A percentile compares a stretch with the other conserved stretches of the same genome.
Conservation (phyloP, 345 rosid species). For the Melaleuca alternifolia region DNA sequence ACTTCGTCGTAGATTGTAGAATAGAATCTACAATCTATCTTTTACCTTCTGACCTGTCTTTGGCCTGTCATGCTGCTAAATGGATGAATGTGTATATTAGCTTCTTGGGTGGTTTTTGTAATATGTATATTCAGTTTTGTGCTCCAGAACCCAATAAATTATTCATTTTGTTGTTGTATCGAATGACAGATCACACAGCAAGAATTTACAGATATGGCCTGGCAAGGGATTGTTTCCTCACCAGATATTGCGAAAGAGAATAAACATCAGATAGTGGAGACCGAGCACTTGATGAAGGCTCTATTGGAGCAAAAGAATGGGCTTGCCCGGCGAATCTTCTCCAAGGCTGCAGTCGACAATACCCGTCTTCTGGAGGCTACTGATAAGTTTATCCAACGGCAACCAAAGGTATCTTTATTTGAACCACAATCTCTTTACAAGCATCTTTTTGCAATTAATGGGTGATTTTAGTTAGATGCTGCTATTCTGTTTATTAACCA, state of each 20-base stretch:
- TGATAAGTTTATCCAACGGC: conserved; percentile 81
- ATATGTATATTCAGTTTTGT: background rate
- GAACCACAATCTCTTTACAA: background rate
- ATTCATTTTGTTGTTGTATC: background rate
- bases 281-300: conserved; percentile 93
- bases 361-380: conserved; percentile 86
- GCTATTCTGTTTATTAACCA: background rate
- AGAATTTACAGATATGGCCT: conserved; percentile 97
- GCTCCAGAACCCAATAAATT: background rate
- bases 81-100: background rate
- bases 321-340: conserved; percentile 85
- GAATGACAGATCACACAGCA: conserved; percentile 71
- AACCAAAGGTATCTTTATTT: conserved; percentile 61
- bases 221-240: conserved; percentile 95
- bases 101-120: background rate
- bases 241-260: conserved; percentile 94
- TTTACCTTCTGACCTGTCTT: too few relatives aligned
- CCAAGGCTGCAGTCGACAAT: conserved; percentile 79
- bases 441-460: background rate
- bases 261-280: conserved; percentile 98
- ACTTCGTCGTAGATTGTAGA: too few relatives aligned
- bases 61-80: background rate
- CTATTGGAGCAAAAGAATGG: conserved; percentile 98
- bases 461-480: background rate
- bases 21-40: too few relatives aligned